Evolutionary conservation across 2,329 filamentous ascomycete species (phyloP).

Genomic region (Ophiostoma sp.): DNA sequence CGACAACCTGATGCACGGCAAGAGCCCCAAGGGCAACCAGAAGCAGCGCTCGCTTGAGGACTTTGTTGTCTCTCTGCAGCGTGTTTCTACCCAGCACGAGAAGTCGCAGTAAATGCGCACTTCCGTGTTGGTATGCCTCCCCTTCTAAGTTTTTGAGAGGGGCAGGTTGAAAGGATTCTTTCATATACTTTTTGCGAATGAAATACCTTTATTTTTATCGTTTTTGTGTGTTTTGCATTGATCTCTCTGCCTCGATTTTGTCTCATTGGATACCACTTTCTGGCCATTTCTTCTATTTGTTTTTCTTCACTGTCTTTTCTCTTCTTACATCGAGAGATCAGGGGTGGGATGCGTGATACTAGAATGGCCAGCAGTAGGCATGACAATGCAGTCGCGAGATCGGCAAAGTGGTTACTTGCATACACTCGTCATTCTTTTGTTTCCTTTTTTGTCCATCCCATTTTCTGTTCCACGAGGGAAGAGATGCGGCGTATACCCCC

Average conservation of each 20-base stretch:
- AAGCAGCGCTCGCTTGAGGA: slow-evolving; percentile 84
- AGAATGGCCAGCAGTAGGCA: background rate
- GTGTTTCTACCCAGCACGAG: slow-evolving; percentile 87
- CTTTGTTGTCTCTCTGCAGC: slow-evolving; percentile 84
- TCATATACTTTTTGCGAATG: slow-evolving; percentile 6
- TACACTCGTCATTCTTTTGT: background rate
- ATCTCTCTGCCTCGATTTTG: background rate
- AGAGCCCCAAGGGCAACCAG: slow-evolving; percentile 72
- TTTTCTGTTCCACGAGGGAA: slow-evolving; percentile 31
- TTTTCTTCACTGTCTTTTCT: background rate
- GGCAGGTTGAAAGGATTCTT: slow-evolving; percentile 24
- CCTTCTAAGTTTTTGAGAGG: slow-evolving; percentile 22
- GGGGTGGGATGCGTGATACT: background rate
- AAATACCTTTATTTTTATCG: slow-evolving; percentile 8
- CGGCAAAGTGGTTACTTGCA: background rate
- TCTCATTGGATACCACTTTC: background rate
- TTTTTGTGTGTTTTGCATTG: slow-evolving; percentile 6
- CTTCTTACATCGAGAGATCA: background rate
- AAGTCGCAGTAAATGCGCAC: slow-evolving; percentile 62
- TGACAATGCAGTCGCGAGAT: background rate
- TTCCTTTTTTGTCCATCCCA: slow-evolving; percentile 33
- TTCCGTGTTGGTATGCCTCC: background rate
- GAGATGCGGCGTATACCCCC: slow-evolving; percentile 29
- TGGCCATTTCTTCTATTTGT: background rate
- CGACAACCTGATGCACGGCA: slow-evolving; percentile 90